phyloP scores from a whole-genome alignment of 371 early-diverging fungal species.

The Mucor irregularis region DNA sequence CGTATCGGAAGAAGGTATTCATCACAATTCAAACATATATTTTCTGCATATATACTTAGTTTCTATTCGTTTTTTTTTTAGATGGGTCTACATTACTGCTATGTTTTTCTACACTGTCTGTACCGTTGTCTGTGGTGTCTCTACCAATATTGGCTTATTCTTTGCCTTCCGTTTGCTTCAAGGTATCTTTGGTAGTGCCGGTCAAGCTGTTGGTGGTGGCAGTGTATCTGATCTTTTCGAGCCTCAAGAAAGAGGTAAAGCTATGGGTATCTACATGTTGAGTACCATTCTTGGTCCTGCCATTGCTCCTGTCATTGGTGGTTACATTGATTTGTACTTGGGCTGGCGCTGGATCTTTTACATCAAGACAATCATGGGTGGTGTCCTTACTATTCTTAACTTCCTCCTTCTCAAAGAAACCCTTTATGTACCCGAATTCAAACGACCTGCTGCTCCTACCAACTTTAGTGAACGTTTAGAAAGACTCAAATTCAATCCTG shows the following conservation, averaged over 20 bases:
- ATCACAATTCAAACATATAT: too few relatives aligned
- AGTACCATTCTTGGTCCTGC: conserved; percentile 55
- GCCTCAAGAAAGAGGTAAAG: conserved; percentile 33
- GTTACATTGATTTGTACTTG: conserved; percentile 46
- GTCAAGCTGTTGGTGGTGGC: conserved; percentile 41
- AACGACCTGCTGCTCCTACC: neutral
- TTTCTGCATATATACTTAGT: too few relatives aligned
- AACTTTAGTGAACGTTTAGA: conserved; percentile 8
- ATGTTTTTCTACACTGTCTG: conserved; percentile 24
- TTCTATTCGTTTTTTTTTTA: too few relatives aligned
- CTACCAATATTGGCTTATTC: conserved; percentile 30
- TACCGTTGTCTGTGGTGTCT: conserved; percentile 30
- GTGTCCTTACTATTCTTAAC: conserved; percentile 34
- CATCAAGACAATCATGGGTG: conserved; percentile 51
- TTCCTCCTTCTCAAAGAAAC: conserved; percentile 55
- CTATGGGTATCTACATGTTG: conserved; percentile 38
- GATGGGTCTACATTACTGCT: conserved; percentile 3
- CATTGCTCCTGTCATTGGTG: conserved; percentile 55
- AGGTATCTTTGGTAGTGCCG: conserved; percentile 33
- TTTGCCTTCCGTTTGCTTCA: conserved; percentile 39
- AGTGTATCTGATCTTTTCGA: conserved; percentile 38
- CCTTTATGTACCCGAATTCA: conserved; percentile 22
- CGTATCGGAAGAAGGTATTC: conserved; percentile 34
- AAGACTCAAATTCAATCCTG: conserved; percentile 38
- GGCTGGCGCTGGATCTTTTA: conserved; percentile 64